Evolutionary conservation across 176 grass and related monocot species (phyloP).

Genomic region (Tillandsia leiboldiana): DNA sequence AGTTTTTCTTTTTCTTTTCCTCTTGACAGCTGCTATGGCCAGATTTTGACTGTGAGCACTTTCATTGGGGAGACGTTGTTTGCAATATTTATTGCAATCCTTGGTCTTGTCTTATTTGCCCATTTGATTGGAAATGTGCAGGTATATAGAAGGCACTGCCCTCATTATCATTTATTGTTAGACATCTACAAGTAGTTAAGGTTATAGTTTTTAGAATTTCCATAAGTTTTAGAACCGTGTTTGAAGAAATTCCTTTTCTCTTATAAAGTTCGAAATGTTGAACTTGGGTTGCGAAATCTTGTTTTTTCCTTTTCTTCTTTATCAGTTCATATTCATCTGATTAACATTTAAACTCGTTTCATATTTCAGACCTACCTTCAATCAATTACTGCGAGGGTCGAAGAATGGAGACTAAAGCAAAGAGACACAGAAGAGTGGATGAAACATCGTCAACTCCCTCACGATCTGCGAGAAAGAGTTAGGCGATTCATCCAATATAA

Average conservation of each 20-base stretch:
- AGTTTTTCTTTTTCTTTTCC: slow-evolving; percentile 7
- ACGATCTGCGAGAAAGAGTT: slow-evolving; percentile 53
- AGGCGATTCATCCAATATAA: slow-evolving; percentile 85
- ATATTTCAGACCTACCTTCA: slow-evolving; percentile 76
- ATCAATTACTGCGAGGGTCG: slow-evolving; percentile 82
- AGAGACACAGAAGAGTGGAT: slow-evolving; percentile 99
- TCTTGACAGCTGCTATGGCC: slow-evolving; percentile 73
- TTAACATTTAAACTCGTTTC: too few species aligned
- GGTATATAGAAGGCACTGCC: slow-evolving; percentile 21
- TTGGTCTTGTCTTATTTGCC: slow-evolving; percentile 88
- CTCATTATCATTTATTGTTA: neutral
- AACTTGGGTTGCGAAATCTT: too few species aligned
- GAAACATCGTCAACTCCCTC: slow-evolving; percentile 85
- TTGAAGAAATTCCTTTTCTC: neutral
- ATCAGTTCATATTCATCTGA: too few species aligned
- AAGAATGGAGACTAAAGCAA: slow-evolving; percentile 96
- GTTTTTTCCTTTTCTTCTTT: too few species aligned
- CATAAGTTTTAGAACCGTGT: neutral
- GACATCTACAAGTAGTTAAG: neutral
- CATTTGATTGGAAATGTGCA: slow-evolving; percentile 98
- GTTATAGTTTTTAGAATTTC: neutral
- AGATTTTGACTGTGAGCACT: slow-evolving; percentile 78
- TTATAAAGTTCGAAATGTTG: too few species aligned
- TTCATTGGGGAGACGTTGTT: slow-evolving; percentile 90
- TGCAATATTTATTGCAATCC: slow-evolving; percentile 80